Base-by-base conservation (phyloP, 2,329 filamentous ascomycete species). In the Sclerotinia spermophila region DNA sequence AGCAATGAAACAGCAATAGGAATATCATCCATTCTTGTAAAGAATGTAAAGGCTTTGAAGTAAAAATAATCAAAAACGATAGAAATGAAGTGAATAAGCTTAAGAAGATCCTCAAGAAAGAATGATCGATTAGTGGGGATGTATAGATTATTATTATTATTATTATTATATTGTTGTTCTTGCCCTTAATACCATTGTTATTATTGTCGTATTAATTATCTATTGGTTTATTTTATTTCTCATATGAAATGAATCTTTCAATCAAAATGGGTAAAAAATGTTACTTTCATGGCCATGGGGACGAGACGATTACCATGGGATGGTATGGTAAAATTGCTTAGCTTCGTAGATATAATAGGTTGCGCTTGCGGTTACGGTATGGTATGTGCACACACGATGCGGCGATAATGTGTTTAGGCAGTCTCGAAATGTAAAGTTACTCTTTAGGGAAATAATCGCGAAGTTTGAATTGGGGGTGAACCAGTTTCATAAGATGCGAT, bases 401-500 rank as follows among this genome's bases (percentile, higher is more conserved):
- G 21, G 53, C 66, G 66, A 48, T 60, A 67, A 38, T 35, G 24
- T n/a, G n/a, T n/a, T 59, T 42, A 58, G 40, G 45, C 51, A 53
- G 67, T 69, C 40, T 51, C 55, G 40, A 51, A 53, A 62, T 19
- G 8, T 8, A 30, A 19, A n/a, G 51, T 68, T 30, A 69, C 67
- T 40, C 44, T 10, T 51, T 64, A 30, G 15, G 67, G 67, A 48
- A 69, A 69, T 69, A 69, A 69, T 69, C 67, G 67, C 67, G 67
- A 69, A 42, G 27, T 40, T 48, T 64, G 55, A 69, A 62, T 33
- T 69, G 67, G 35, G n/a, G 13, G 42, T 35, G 33, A 69, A 69
- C 67, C 67, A 17, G 67, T 69, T 61, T 61, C 44, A 62, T 17
- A 35, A 62, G 56, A 51, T 69, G 67, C 67, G 67, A 69, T 69